Conservation (phyloP, 1,284 basidiomycete genomes). For the Puccinia hordei region DNA sequence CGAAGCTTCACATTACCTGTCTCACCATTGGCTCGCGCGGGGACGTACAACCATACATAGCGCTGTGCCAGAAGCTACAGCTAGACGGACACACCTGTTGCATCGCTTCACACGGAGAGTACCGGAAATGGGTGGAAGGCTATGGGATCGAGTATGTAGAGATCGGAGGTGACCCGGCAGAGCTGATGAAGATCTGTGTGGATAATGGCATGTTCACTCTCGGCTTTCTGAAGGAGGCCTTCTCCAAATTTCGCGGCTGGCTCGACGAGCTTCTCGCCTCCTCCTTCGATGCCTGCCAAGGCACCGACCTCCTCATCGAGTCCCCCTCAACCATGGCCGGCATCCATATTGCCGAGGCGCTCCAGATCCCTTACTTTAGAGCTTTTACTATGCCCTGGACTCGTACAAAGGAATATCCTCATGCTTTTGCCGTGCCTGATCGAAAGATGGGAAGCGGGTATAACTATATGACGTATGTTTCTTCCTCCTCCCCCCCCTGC, state of each 20-base stretch:
- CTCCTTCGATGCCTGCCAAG: slow-evolving; percentile 92
- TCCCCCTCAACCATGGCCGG: slow-evolving; percentile 97
- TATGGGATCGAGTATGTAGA: slow-evolving; percentile 84
- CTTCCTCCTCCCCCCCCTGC: background rate
- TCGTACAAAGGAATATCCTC: slow-evolving; percentile 83
- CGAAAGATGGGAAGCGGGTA: slow-evolving; percentile 92
- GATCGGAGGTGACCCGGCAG: slow-evolving; percentile 94
- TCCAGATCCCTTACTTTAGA: slow-evolving; percentile 87
- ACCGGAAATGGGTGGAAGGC: slow-evolving; percentile 89
- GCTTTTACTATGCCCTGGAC: slow-evolving; percentile 81
- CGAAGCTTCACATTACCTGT: slow-evolving; percentile 82
- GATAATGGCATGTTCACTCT: slow-evolving; percentile 79
- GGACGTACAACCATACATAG: slow-evolving; percentile 84
- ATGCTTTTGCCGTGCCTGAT: slow-evolving; percentile 95
- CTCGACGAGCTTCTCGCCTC: slow-evolving; percentile 89
- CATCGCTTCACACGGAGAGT: slow-evolving; percentile 92
- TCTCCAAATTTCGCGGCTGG: slow-evolving; percentile 95
- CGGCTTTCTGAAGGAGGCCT: slow-evolving; percentile 83
- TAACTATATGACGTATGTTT: slow-evolving; percentile 83
- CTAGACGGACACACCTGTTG: slow-evolving; percentile 80
- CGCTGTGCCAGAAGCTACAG: slow-evolving; percentile 86
- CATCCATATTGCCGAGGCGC: slow-evolving; percentile 93
- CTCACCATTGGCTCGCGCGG: slow-evolving; percentile 92
- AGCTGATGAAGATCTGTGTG: slow-evolving; percentile 65
- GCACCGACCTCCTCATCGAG: slow-evolving; percentile 88